phyloP scores from a whole-genome alignment of 352 stramenopile genomes.

The Plasmopara viticola region DNA sequence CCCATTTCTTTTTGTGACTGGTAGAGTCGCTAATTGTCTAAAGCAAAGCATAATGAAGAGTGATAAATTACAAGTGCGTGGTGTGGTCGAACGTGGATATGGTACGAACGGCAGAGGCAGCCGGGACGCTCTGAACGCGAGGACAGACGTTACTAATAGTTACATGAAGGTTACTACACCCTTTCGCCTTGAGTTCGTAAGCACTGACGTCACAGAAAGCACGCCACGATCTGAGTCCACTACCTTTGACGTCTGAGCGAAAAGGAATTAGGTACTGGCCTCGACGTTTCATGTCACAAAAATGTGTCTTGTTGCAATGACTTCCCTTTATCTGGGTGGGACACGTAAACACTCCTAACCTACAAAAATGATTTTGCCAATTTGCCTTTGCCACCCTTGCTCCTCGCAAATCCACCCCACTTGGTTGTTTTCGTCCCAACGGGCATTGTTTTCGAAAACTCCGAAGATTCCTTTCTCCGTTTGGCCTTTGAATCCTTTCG shows the following conservation, averaged over 20 bases:
- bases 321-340: too few species aligned
- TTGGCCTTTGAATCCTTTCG: slow-evolving; percentile 16
- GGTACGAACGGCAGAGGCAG: background rate
- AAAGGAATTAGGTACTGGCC: too few species aligned
- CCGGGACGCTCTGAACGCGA: slow-evolving; percentile 13
- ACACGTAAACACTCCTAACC: too few species aligned
- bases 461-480: slow-evolving; percentile 4
- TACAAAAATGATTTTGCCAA: too few species aligned
- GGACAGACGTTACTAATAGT: background rate
- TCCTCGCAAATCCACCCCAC: slow-evolving; percentile 22
- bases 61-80: background rate
- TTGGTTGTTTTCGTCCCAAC: slow-evolving; percentile 30
- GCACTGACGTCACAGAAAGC: slow-evolving; percentile 10
- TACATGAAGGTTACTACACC: too few species aligned
- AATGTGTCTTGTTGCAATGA: too few species aligned
- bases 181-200: slow-evolving; percentile 7
- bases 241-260: background rate
- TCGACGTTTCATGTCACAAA: too few species aligned
- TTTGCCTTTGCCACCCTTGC: background rate
- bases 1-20: slow-evolving; percentile 14
- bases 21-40: slow-evolving; percentile 16
- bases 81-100: too few species aligned
- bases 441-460: background rate
- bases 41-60: slow-evolving; percentile 21
- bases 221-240: background rate